Conservation (phyloP, 2,329 filamentous ascomycete species). For the Colletotrichum incanum region DNA sequence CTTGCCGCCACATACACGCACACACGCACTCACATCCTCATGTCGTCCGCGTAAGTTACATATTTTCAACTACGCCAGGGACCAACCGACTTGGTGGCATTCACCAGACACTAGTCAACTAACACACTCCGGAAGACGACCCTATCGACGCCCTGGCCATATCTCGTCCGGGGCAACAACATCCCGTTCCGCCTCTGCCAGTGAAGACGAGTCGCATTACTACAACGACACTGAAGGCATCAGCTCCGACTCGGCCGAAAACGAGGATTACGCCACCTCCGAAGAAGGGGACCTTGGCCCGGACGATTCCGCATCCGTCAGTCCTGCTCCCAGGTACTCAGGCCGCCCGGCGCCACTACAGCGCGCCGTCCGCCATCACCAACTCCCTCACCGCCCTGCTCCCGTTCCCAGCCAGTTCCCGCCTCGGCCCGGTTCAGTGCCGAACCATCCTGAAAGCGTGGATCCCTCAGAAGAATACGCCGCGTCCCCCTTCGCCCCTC, state of each 20-base stretch:
- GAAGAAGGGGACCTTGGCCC: constrained; percentile 66
- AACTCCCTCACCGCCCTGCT: constrained; percentile 37
- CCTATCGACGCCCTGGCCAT: constrained; percentile 45
- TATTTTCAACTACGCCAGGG: constrained; percentile 42
- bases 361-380: constrained; percentile 14
- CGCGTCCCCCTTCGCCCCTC: constrained; percentile 58
- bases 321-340: constrained; percentile 52
- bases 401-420: constrained; percentile 48
- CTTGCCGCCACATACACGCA: constrained; percentile 48
- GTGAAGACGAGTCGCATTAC: constrained; percentile 57
- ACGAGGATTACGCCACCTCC: constrained; percentile 56
- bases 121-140: constrained; percentile 37
- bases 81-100: constrained; percentile 41
- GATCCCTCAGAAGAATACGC: constrained; percentile 75
- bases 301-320: constrained; percentile 71
- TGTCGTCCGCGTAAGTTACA: constrained; percentile 57
- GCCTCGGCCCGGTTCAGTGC: constrained; percentile 60
- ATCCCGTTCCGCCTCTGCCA: constrained; percentile 54
- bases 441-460: constrained; percentile 72
- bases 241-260: constrained; percentile 49
- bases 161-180: constrained; percentile 43
- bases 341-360: constrained; percentile 15
- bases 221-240: constrained; percentile 52
- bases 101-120: constrained; percentile 44
- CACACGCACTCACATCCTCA: constrained; percentile 48